Conservation (phyloP, 2,329 filamentous ascomycete species). For the Aspergillus niger region DNA sequence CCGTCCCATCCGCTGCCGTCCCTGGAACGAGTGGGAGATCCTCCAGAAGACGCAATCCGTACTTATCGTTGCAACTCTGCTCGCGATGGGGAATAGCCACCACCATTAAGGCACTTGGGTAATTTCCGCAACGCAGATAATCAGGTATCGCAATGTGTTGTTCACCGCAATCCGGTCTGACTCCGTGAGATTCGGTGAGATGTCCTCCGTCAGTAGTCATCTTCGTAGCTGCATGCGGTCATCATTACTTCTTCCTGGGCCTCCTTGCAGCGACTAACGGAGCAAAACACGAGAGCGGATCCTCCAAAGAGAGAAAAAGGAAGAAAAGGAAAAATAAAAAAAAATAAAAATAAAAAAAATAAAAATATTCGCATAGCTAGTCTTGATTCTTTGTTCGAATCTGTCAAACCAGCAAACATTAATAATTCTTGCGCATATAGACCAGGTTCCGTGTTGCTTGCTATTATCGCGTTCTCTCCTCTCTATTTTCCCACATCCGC, state of each 20-base stretch:
- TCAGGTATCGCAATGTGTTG: background rate
- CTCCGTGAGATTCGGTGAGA: background rate
- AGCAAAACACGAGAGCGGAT: background rate
- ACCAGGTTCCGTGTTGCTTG: background rate
- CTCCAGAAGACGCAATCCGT: background rate
- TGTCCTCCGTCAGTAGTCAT: background rate
- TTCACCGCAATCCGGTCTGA: background rate
- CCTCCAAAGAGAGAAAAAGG: background rate
- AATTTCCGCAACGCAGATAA: background rate
- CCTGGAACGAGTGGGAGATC: constrained; percentile 1
- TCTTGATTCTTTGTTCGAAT: background rate
- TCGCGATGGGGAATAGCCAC: background rate
- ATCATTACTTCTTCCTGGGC: constrained; percentile 1
- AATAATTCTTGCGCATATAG: background rate
- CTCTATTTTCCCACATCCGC: background rate
- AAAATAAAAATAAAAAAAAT: no score
- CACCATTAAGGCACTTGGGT: background rate
- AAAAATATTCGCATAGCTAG: no score
- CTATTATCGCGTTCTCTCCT: background rate
- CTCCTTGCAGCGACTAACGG: background rate
- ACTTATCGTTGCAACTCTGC: background rate
- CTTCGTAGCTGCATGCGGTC: background rate
- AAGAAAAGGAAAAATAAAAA: no score
- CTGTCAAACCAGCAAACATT: background rate
- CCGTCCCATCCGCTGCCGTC: background rate